phyloP scores from a whole-genome alignment of 495 filamentous ascomycete genomes.

The Tetracladium marchalianum region DNA sequence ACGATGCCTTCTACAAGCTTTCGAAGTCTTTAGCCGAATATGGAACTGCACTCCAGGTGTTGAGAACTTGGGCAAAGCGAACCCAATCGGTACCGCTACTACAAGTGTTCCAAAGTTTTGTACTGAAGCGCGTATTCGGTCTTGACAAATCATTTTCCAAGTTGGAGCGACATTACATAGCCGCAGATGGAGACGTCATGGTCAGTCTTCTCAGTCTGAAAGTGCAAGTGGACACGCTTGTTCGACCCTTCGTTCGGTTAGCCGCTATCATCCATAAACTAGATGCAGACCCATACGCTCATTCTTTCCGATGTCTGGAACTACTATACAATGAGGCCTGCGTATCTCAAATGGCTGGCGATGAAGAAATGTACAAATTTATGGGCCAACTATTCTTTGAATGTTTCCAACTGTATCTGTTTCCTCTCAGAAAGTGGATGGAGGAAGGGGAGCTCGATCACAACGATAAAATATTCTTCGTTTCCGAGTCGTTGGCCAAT shows the following conservation, averaged over 20 bases:
- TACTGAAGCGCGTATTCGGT: conserved; percentile 28
- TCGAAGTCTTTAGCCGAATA: conserved; percentile 22
- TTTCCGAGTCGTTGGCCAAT: conserved; percentile 45
- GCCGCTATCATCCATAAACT: conserved; percentile 31
- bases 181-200: conserved; percentile 33
- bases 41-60: conserved; percentile 16
- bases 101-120: conserved; percentile 37
- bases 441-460: conserved; percentile 60
- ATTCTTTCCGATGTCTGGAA: conserved; percentile 44
- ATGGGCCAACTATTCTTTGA: conserved; percentile 65
- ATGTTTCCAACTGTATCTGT: conserved; percentile 75
- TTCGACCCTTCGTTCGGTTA: conserved; percentile 46
- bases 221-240: conserved; percentile 42
- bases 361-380: conserved; percentile 45
- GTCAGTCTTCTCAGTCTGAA: conserved; percentile 51
- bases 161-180: conserved; percentile 35
- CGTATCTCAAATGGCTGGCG: conserved; percentile 57
- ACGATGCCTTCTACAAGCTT: conserved; percentile 19
- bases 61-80: conserved; percentile 14
- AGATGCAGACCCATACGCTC: conserved; percentile 13
- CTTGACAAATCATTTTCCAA: conserved; percentile 35
- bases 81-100: conserved; percentile 33
- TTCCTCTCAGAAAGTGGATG: conserved; percentile 78
- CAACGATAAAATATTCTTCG: conserved; percentile 61
- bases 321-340: conserved; percentile 60